Evolutionary conservation across 2,329 filamentous ascomycete species (phyloP), one percentile per base, ranked within the genome.

Genomic region (Neophaeococcomyces mojaviensis): DNA sequence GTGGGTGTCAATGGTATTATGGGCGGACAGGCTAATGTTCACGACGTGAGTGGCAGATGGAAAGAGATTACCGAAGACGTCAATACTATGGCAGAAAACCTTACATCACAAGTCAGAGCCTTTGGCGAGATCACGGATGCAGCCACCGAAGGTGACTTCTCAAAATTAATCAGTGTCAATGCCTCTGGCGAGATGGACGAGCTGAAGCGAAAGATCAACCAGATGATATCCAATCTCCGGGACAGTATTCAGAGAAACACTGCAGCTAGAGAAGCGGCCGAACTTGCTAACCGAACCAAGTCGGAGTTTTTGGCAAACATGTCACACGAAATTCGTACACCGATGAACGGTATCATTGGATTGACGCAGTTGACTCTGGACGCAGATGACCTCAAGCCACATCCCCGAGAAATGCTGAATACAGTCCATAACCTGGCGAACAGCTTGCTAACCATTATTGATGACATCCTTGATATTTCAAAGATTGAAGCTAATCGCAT

Each of bases 171-270:
- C 64, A 94, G 92, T 39, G 90, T 98, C 15, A 89, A 96, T 65
- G 92, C 92, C 16, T 96, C 90, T 10, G 92, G 92, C 53, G 92
- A 98, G 67, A 97, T 98, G 92, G 92, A 97, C 67, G 90, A 97
- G 66, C 76, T 98, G 58, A 98, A 98, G 70, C 82, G 89, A 59
- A 97, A 97, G 74, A 97, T 98, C 76, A 98, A 97, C 64, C 87
- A 94, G 71, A 98, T 98, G 92, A 89, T 97, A 44, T 92, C 86
- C 63, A 95, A 94, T 62, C 71, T 98, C 52, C 77, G 90, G 56
- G 92, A 97, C 68, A 94, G 86, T 74, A 96, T 98, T 56, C 89
- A 97, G 65, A 82, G 88, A 64, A 98, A 97, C 64, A 96, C 89
- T 2, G 87, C 89, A 55, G 92, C 92, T 47, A 85, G 92, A 66